These are phyloP conservation scores for Metschnikowia peoriensis DNA, from an alignment of 805 yeast species.

Conservation along the genomic window DNA sequence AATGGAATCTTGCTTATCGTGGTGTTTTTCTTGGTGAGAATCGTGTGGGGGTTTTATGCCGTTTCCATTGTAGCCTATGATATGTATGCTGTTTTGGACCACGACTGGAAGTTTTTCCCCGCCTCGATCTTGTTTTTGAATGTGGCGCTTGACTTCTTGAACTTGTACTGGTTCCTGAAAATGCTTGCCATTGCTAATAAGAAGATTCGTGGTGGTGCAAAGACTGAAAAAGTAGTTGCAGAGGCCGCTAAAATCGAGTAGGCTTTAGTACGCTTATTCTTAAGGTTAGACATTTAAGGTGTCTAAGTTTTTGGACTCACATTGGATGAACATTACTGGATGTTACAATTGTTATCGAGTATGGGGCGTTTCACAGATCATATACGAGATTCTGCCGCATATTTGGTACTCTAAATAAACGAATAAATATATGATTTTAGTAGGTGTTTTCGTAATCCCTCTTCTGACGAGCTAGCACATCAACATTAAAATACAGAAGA, in stretches of 20 bases:
- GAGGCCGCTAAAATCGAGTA: slow-evolving; percentile 13
- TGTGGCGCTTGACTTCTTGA: slow-evolving; percentile 61
- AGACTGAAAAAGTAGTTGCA: slow-evolving; percentile 6
- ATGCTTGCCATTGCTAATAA: slow-evolving; percentile 76
- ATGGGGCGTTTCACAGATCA: too few species aligned
- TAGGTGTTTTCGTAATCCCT: too few species aligned
- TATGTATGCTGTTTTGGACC: slow-evolving; percentile 42
- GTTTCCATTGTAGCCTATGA: slow-evolving; percentile 51
- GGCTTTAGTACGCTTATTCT: neutral
- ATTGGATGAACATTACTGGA: too few species aligned
- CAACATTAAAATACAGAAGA: too few species aligned
- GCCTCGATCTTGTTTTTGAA: slow-evolving; percentile 54
- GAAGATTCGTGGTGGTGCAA: slow-evolving; percentile 28
- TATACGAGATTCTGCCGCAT: too few species aligned
- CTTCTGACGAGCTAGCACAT: too few species aligned
- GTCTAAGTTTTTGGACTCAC: neutral
- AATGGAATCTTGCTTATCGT: slow-evolving; percentile 72
- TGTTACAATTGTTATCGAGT: too few species aligned
- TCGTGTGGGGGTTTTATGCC: slow-evolving; percentile 84
- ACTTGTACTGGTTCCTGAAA: slow-evolving; percentile 82
- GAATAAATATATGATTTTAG: too few species aligned
- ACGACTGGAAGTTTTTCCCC: slow-evolving; percentile 49
- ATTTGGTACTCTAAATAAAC: too few species aligned
- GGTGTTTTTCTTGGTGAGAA: slow-evolving; percentile 74
- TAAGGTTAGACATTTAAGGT: neutral